Evolutionary conservation across 768 basidiomycete species (phyloP).

Genomic region (Rhizopogon vesiculosus): DNA sequence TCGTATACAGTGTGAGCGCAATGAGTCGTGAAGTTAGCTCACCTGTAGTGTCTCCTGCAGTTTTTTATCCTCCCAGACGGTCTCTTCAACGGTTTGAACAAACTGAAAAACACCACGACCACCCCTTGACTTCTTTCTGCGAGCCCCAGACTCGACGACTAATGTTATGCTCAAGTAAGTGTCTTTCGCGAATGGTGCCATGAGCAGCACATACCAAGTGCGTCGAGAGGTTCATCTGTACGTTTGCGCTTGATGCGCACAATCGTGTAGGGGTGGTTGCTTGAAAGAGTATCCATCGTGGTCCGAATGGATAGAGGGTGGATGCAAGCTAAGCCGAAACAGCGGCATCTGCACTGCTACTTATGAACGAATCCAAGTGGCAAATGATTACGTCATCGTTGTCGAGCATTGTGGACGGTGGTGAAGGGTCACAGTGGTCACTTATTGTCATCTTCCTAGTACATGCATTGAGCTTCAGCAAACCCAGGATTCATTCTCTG

Average conservation of each 20-base stretch:
- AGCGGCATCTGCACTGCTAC: too few species aligned
- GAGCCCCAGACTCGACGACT: conserved; percentile 62
- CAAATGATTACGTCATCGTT: too few species aligned
- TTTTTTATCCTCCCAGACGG: conserved; percentile 60
- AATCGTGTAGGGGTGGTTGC: conserved; percentile 55
- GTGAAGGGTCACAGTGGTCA: too few species aligned
- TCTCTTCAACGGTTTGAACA: conserved; percentile 71
- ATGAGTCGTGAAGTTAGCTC: conserved; percentile 6
- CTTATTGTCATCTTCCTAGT: too few species aligned
- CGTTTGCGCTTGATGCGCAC: conserved; percentile 81
- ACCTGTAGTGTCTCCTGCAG: conserved; percentile 62
- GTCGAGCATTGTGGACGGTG: too few species aligned
- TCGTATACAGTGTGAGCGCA: not conserved
- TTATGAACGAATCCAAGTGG: too few species aligned
- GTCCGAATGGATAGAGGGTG: not conserved
- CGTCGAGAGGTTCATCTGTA: conserved; percentile 79
- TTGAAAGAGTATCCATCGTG: conserved; percentile 17
- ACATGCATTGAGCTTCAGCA: too few species aligned
- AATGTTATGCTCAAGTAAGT: conserved; percentile 9
- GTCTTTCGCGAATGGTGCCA: conserved; percentile 7
- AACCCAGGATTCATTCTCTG: too few species aligned
- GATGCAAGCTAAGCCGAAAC: too few species aligned
- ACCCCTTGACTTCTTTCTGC: conserved; percentile 57
- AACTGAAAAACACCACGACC: conserved; percentile 69
- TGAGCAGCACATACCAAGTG: conserved; percentile 51